Base-by-base conservation (phyloP, 2,329 filamentous ascomycete species). In the Cladosporium oxysporum region DNA sequence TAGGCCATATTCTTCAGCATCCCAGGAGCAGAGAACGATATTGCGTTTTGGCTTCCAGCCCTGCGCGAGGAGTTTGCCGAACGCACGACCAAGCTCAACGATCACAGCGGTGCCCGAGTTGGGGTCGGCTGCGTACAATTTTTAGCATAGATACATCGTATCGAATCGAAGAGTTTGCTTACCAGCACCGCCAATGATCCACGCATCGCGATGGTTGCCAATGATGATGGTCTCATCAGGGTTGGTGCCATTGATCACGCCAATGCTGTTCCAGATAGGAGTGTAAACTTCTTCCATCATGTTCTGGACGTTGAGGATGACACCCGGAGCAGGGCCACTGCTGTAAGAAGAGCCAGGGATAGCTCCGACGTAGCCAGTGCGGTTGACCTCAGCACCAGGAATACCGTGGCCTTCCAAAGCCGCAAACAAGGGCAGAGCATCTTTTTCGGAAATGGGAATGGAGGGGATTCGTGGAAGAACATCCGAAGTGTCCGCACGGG, bases 321-420 rank as follows among this genome's bases (percentile, higher is more conserved):
- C n/a, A 18, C 90, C 86, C 0, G 92, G 91, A 0, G 91, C 89
- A 0, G 92, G 92, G 0, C 92, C 92, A 64, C 95, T 86, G 75
- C 91, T 90, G 79, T 96, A 96, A 31, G 61, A 63, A 12, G 92
- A 78, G 12, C 95, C 88, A 16, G 81, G 82, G 11, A 96, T 83
- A 0, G 90, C 91, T 14, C 89, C 80, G 23, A 88, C 88, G 66
- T 85, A 83, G 90, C 91, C 94, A 75, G 77, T 79, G 12, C 79
- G 74, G 64, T 80, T 79, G 63, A 81, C 77, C 26, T 75, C 70
- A 5, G 64, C 69, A 12, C 77, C 77, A 23, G 86, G 85, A 8
- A 90, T 90, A 0, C 93, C 93, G 73, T 92, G 86, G 4, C 92
- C 92, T 72, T 97, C 95, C 59, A 97, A 82, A 0, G 92, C 90